A percentile compares a stretch with the other conserved stretches of the same genome.
phyloP scores from a whole-genome alignment of 345 rosid species.

The Gossypium anomalum region DNA sequence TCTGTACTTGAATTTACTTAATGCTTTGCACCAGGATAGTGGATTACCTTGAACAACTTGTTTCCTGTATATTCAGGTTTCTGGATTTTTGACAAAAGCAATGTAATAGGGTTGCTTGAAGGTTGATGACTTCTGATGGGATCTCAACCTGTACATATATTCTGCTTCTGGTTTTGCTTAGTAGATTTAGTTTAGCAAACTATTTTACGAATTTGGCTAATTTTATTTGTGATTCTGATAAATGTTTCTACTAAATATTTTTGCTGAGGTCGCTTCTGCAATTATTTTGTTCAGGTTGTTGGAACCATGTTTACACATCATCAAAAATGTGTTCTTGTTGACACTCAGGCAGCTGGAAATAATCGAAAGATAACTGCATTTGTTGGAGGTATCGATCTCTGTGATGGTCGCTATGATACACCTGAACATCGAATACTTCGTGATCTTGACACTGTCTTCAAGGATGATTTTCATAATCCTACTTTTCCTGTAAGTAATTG shows the following conservation, averaged over 20 bases:
- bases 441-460: conserved; percentile 59
- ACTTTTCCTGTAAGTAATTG: conserved; percentile 68
- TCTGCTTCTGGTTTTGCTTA: background rate
- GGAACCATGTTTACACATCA: conserved; percentile 92
- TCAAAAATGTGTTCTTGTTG: conserved; percentile 88
- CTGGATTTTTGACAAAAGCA: background rate
- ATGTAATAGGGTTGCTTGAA: background rate
- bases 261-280: conserved; percentile 17
- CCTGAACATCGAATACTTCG: conserved; percentile 75
- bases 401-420: conserved; percentile 98
- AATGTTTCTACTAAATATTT: background rate
- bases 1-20: background rate
- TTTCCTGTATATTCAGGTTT: conserved; percentile 3
- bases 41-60: background rate
- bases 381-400: conserved; percentile 89
- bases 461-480: conserved; percentile 87
- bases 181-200: background rate
- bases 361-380: conserved; percentile 77
- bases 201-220: background rate
- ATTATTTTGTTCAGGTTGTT: conserved; percentile 54
- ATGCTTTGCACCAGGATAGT: background rate
- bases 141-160: background rate
- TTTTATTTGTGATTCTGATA: background rate
- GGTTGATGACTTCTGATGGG: conserved; percentile 1
- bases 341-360: conserved; percentile 72